These are phyloP conservation scores for Pseudogymnoascus sp. DNA, from an alignment of 2,329 filamentous ascomycete species.

Conservation along the genomic window DNA sequence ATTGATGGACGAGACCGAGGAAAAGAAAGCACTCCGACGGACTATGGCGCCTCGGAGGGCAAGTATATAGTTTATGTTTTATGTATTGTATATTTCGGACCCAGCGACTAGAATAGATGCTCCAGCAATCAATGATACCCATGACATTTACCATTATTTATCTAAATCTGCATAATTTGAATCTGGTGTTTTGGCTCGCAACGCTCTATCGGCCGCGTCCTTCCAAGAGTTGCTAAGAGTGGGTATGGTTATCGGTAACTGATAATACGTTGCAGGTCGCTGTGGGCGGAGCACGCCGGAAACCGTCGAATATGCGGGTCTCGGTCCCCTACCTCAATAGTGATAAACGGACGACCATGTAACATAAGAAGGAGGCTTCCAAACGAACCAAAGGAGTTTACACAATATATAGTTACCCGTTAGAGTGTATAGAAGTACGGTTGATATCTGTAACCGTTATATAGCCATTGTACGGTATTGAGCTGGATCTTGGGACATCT, in stretches of 20 bases:
- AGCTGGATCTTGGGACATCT: neutral
- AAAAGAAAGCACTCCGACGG: constrained; percentile 66
- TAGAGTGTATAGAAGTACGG: neutral
- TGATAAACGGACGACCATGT: neutral
- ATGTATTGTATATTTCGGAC: neutral
- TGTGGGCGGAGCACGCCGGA: constrained; percentile 3
- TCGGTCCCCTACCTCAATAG: neutral
- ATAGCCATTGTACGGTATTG: neutral
- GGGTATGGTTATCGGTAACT: neutral
- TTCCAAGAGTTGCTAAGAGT: neutral
- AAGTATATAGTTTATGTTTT: constrained; percentile 49
- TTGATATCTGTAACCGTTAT: neutral
- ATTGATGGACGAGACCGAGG: constrained; percentile 62
- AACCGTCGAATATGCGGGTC: neutral
- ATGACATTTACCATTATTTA: neutral
- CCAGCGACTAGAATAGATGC: neutral
- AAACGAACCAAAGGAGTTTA: constrained; percentile 3
- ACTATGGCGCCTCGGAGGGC: constrained; percentile 74
- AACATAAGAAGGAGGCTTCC: neutral
- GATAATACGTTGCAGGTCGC: neutral
- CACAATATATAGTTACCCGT: constrained; percentile 2
- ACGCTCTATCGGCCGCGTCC: neutral
- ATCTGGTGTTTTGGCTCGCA: neutral
- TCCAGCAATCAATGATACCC: constrained; percentile 3
- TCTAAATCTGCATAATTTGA: neutral